Percentiles rank a stretch among this genome's conserved stretches.
phyloP scores from a whole-genome alignment of 1,284 basidiomycete species.

The Pholiota adiposa region DNA sequence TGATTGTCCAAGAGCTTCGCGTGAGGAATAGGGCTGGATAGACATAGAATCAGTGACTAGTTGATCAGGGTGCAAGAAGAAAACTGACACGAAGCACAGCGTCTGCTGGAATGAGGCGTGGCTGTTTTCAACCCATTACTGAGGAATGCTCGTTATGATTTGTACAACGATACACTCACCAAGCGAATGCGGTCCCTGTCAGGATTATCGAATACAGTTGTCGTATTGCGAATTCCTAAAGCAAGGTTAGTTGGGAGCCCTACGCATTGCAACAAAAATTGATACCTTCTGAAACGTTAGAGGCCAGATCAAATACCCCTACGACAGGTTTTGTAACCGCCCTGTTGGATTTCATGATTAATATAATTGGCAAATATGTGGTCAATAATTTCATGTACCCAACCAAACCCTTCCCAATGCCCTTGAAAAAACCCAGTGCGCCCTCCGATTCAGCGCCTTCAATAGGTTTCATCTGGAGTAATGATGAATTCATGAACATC shows the following conservation, averaged over 20 bases:
- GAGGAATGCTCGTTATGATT: neutral
- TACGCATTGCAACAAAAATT: neutral
- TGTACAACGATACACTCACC: slow-evolving; percentile 43
- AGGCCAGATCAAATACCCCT: slow-evolving; percentile 94
- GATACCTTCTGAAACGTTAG: slow-evolving; percentile 92
- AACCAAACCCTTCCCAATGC: slow-evolving; percentile 95
- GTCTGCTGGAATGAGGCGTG: slow-evolving; percentile 86
- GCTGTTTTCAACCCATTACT: slow-evolving; percentile 50
- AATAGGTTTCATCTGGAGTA: slow-evolving; percentile 83
- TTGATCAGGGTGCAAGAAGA: neutral
- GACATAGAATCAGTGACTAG: slow-evolving; percentile 4
- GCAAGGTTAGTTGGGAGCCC: slow-evolving; percentile 7
- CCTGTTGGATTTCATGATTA: slow-evolving; percentile 40
- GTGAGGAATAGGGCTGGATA: slow-evolving; percentile 79
- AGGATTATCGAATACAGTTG: slow-evolving; percentile 95
- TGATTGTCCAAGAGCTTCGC: slow-evolving; percentile 93
- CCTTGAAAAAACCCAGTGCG: slow-evolving; percentile 96
- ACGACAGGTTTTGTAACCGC: slow-evolving; percentile 96
- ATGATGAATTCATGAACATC: neutral
- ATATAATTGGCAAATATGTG: slow-evolving; percentile 1
- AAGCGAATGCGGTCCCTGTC: slow-evolving; percentile 88
- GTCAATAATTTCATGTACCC: slow-evolving; percentile 60
- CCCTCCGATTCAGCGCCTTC: slow-evolving; percentile 97
- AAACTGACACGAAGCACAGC: slow-evolving; percentile 79
- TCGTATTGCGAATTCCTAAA: slow-evolving; percentile 93